Evolutionary conservation across 225 moss, liverwort and hornwort species (phyloP), one percentile per base, ranked within the genome.

Genomic region (Rhytidiadelphus loreus): DNA sequence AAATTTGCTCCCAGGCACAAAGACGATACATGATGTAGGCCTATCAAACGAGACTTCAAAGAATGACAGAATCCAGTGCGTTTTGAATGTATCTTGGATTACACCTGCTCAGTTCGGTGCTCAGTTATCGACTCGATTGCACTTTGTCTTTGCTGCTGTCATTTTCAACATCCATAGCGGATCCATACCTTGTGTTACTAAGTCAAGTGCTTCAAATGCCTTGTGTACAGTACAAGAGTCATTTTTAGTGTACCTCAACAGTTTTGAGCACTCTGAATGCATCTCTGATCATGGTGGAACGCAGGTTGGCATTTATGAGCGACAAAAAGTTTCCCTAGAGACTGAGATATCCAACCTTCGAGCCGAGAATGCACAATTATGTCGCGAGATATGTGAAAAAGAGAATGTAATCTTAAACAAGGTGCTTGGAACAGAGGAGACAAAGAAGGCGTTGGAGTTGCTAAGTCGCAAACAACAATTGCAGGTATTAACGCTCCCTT

Each of bases 221-320:
- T 80, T 84, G 29, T 33, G 50, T 53, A n/a, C n/a, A n/a, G 48
- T 48, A 35, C 52, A 50, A 71, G 48, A 79, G 13, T 18, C 56
- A 39, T 55, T 35, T 69, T 35, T 58, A 62, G 30, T 76, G 60
- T n/a, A 79, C 28, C 33, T 79, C 28, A 59, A 79, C n/a, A 72
- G 73, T 53, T 71, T 85, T 84, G 69, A 92, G 82, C 65, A 87
- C 83, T 83, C n/a, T n/a, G n/a, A n/a, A n/a, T n/a, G n/a, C 69
- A 66, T 88, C 56, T 60, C 61, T 86, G 72, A 78, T 92, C 65
- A 50, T 81, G 82, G 53, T 88, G 86, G 65, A 84, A 74, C 48
- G 86, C 93, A 98, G 98, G 98, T 98, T 76, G 98, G 98, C 66
- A 93, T 98, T 81, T 98, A 96, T 87, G 98, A 98, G 85, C 93